These are phyloP conservation scores for Rhizomucor miehei DNA, from an alignment of 371 early-diverging fungal species.

Conservation along the genomic window DNA sequence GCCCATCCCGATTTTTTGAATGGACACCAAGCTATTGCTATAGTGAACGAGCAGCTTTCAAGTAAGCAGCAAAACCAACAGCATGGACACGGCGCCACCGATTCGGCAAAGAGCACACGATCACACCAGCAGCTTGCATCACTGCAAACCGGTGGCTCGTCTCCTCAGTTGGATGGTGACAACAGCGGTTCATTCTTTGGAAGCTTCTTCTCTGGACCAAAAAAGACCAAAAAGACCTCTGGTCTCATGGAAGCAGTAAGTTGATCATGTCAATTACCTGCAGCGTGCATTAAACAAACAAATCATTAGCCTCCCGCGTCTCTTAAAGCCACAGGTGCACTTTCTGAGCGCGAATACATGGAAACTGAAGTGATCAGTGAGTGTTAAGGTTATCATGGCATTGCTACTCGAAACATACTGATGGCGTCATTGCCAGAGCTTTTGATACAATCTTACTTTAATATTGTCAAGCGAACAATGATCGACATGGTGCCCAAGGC, in stretches of 20 bases:
- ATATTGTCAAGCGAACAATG: constrained; percentile 97
- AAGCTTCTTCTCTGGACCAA: constrained; percentile 83
- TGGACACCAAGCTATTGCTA: constrained; percentile 94
- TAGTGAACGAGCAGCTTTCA: constrained; percentile 83
- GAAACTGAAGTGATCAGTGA: constrained; percentile 97
- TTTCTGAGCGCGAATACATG: constrained; percentile 95
- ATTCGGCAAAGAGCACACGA: constrained; percentile 7
- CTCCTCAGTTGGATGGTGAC: constrained; percentile 23
- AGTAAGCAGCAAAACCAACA: constrained; percentile 28
- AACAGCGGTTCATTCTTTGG: constrained; percentile 87
- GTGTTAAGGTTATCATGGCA: constrained; percentile 35
- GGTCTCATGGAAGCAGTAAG: constrained; percentile 74
- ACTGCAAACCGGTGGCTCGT: constrained; percentile 11
- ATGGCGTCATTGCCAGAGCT: constrained; percentile 56
- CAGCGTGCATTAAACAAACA: background rate
- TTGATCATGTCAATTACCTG: background rate
- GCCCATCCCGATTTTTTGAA: constrained; percentile 97
- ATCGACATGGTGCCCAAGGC: constrained; percentile 99
- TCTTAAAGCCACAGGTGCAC: constrained; percentile 90
- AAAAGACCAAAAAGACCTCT: constrained; percentile 63
- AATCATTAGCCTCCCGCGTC: constrained; percentile 81
- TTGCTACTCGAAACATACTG: background rate
- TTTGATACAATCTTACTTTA: constrained; percentile 94
- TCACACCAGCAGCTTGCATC: constrained; percentile 37
- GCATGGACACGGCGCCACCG: constrained; percentile 2